Conservation (phyloP, 768 basidiomycete genomes). For the Amanita rimosa region DNA sequence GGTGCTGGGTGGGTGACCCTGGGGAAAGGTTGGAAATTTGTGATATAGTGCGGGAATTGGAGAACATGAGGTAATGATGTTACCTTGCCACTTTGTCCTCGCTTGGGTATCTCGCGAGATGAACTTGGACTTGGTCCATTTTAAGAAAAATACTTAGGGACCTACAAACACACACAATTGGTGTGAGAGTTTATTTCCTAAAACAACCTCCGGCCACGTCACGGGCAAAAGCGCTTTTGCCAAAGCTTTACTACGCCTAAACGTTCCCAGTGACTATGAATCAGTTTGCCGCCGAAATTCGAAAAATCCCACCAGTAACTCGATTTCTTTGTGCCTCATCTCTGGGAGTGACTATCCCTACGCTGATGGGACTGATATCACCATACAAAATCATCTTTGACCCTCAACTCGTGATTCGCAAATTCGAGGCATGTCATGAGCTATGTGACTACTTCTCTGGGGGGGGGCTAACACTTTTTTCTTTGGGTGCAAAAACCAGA, state of each 20-base stretch:
- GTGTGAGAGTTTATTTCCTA: background rate
- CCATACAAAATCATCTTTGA: slow-evolving; percentile 46
- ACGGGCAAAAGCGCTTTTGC: background rate
- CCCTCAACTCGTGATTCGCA: slow-evolving; percentile 27
- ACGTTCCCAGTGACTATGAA: slow-evolving; percentile 26
- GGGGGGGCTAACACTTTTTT: background rate
- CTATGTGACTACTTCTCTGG: background rate
- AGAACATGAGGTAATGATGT: background rate
- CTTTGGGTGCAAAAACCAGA: slow-evolving; percentile 23
- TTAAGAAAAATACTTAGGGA: no score
- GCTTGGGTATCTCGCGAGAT: no score
- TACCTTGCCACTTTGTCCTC: background rate
- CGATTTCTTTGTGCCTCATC: slow-evolving; percentile 55
- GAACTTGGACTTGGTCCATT: no score
- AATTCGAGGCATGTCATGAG: slow-evolving; percentile 37
- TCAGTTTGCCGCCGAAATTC: slow-evolving; percentile 45
- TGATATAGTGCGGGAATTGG: background rate
- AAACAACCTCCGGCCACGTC: background rate
- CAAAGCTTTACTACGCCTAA: background rate
- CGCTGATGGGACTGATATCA: slow-evolving; percentile 41
- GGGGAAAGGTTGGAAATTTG: background rate
- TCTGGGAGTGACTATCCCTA: slow-evolving; percentile 46
- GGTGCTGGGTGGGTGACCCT: background rate
- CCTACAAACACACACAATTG: no score
- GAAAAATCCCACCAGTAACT: slow-evolving; percentile 78